phyloP scores from a whole-genome alignment of 441 rosid species.

The Arabidopsis hybrid region DNA sequence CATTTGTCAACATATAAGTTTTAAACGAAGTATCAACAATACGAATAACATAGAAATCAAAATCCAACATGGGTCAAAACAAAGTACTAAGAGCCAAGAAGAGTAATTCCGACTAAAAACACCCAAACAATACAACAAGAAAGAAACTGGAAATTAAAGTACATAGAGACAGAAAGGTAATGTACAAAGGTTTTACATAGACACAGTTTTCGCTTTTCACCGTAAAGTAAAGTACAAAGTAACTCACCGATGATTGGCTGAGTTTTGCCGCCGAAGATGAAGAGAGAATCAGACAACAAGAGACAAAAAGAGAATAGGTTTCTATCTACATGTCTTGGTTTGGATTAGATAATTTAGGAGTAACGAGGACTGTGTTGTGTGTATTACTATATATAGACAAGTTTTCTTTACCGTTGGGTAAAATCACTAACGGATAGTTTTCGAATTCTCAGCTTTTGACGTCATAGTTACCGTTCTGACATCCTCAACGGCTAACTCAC shows the following conservation, averaged over 20 bases:
- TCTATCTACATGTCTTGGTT: not conserved
- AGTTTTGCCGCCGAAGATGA: not conserved
- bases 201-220: too few species aligned
- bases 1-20: too few species aligned
- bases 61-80: not conserved
- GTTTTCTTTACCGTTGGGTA: not conserved
- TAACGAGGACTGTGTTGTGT: not conserved
- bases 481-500: not conserved
- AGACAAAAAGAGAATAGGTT: not conserved
- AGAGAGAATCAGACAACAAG: not conserved
- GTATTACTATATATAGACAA: not conserved
- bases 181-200: too few species aligned
- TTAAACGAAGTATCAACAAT: not conserved
- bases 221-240: not conserved
- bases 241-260: not conserved
- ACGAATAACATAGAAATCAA: not conserved
- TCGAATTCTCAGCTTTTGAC: not conserved
- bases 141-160: too few species aligned
- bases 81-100: not conserved
- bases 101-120: not conserved
- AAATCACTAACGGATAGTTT: not conserved
- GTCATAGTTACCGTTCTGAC: conserved; percentile 5
- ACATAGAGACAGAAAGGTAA: not conserved
- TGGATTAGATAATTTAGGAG: not conserved
- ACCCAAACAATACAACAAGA: not conserved